These are phyloP conservation scores for Spathaspora sp. DNA, from an alignment of 1,139 yeast species.

Conservation along the genomic window DNA sequence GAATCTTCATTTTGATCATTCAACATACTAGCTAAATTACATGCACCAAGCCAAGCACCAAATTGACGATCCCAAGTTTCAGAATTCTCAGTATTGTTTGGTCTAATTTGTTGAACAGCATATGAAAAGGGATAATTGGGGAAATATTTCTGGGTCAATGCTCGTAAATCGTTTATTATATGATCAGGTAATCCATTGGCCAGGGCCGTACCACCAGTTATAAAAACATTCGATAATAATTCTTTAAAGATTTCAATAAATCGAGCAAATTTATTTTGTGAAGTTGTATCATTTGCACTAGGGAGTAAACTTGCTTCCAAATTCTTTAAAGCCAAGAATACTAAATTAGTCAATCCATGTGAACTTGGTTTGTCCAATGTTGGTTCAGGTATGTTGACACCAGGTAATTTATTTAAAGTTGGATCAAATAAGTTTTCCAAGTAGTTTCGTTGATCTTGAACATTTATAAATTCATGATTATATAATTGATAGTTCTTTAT, in stretches of 20 bases:
- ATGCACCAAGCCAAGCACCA: constrained; percentile 69
- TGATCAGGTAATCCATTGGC: constrained; percentile 63
- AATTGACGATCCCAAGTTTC: constrained; percentile 54
- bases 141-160: constrained; percentile 43
- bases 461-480: constrained; percentile 38
- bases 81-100: constrained; percentile 21
- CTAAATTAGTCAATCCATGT: constrained; percentile 43
- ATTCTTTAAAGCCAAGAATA: constrained; percentile 37
- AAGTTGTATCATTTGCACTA: constrained; percentile 21
- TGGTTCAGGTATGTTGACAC: constrained; percentile 35
- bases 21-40: constrained; percentile 56
- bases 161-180: constrained; percentile 56
- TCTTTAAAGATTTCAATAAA: constrained; percentile 43
- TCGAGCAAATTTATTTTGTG: constrained; percentile 30
- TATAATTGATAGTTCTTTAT: constrained; percentile 49
- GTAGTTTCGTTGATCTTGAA: constrained; percentile 41
- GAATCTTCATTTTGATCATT: constrained; percentile 38
- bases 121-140: constrained; percentile 46
- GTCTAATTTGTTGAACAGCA: constrained; percentile 18
- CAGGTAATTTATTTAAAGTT: constrained; percentile 33
- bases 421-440: constrained; percentile 61
- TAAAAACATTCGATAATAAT: constrained; percentile 56
- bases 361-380: constrained; percentile 38
- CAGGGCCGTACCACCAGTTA: constrained; percentile 66
- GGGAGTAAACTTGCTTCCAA: constrained; percentile 34